Conservation (phyloP, 768 basidiomycete genomes). For the Imleria badia region DNA sequence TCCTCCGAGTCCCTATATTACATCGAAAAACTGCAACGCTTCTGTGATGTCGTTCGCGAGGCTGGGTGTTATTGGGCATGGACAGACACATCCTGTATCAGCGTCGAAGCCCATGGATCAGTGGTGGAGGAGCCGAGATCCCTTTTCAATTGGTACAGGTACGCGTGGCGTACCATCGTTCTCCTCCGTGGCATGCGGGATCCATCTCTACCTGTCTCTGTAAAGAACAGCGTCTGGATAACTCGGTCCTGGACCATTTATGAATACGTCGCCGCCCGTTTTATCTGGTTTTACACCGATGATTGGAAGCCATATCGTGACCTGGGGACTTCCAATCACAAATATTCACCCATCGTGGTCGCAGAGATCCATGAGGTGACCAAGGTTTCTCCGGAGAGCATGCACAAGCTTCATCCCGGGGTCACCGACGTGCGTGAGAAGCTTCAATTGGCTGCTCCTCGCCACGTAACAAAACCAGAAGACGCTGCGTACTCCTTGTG, state of each 20-base stretch:
- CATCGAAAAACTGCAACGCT: not conserved
- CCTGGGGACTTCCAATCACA: not conserved
- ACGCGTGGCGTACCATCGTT: slow-evolving; percentile 1
- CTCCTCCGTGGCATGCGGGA: not conserved
- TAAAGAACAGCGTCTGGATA: not conserved
- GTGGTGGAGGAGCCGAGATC: not conserved
- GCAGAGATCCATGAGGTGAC: not conserved
- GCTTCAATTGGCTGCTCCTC: not conserved
- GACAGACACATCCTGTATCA: not conserved
- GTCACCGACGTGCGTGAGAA: not conserved
- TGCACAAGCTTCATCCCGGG: not conserved
- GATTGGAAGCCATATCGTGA: not conserved
- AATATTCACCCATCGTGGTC: not conserved
- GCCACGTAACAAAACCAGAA: not conserved
- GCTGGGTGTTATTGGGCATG: slow-evolving; percentile 1
- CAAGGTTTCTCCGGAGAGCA: not conserved
- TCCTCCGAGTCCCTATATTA: not conserved
- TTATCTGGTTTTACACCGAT: not conserved
- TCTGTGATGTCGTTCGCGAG: not conserved
- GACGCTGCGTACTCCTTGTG: not conserved
- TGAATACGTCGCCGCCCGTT: not conserved
- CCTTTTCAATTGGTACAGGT: not conserved
- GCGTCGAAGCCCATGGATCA: no score
- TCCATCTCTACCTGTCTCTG: not conserved
- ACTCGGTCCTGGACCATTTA: slow-evolving; percentile 1